Base-by-base conservation (phyloP, 192 early-diverging fungal species). In the Backusella circina region DNA sequence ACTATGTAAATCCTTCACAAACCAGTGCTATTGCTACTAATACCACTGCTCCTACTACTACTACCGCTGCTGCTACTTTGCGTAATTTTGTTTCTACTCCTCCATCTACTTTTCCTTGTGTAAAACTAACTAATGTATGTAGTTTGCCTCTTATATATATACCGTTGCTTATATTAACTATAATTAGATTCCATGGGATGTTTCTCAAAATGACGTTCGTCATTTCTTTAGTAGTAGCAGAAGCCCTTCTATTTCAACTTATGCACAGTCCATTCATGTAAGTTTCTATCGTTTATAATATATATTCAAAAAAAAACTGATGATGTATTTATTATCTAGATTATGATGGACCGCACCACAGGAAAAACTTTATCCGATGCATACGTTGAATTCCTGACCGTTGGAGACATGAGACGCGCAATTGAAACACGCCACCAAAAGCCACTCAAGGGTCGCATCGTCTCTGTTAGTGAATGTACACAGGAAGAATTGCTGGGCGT, bases 361-460 rank as follows among this genome's bases (percentile, higher is more conserved):
- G 93, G 93, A 1, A 93, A 93, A 70, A 93, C 91, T 0, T 84
- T 86, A 51, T 87, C 88, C 35, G 90, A 91, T 67, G 87, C 86
- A 12, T 94, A 87, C 77, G 77, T 93, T 47, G 92, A 93, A 74
- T 84, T 94, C 33, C 72, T 84, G 13, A 87, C 84, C 0, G 47
- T 71, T 8, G 77, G 47, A 2, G 88, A 93, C 21, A 87, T 90
- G 8, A 79, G 80, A 38, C 77, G 75, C 18, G 89, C 90, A 0
- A 80, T 91, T 2, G 84, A 90, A 12, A 72, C 83, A 28, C 77
- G 84, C 6, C 84, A 85, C 71, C 75, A 88, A 65, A 84, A 84
- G 30, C 79, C 88, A 7, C 78, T 93, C 2, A 90, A 90, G 54
- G 92, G 90, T 23, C 81, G 92, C 15, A 51, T 88, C 12, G 86